Base-by-base conservation (phyloP, 148 eudicot genomes). In the Amaranthus palmeri region DNA sequence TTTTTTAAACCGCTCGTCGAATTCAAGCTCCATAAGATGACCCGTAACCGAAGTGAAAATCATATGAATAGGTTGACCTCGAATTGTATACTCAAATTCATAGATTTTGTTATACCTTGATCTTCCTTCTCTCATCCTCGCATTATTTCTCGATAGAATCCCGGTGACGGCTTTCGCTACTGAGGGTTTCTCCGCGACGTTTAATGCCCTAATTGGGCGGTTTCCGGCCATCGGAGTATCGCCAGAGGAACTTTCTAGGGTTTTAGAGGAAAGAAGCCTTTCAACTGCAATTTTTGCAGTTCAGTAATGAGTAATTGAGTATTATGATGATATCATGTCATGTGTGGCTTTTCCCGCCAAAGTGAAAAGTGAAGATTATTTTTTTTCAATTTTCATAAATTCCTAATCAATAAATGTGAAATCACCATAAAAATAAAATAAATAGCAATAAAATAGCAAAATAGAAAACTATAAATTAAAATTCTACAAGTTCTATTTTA, bases 161-260 rank as follows among this genome's bases (percentile, higher is more conserved):
- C 81, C 88, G 6, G 98, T 68, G 17, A 91, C 98, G 8, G 92
- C 86, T 71, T 88, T 95, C 46, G 98, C 98, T 61, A 95, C 98
- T n/a, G 98, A 95, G 9, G 97, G 98, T 82, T 95, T 95, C 80
- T 95, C 98, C 75, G 98, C 98, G 62, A 95, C 98, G 73, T 91
- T 95, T 74, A 95, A 75, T 2, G 84, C 98, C 80, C 89, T 78
- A 17, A 95, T 80, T 45, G 83, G 58, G n/a, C 89, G 82, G 59
- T 72, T 77, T 43, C 87, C 80, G 68, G 83, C 74, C 83, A 79
- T 83, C 45, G 77, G 75, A 53, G 54, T 65, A 42, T 74, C 69
- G 66, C 60, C 56, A 43, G 72, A 53, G 57, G n/a, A 66, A 76
- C 65, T 67, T 73, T 72, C 45, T 77, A 78, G 77, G 81, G 81